A percentile compares a stretch with the other conserved stretches of the same genome.
Evolutionary conservation across 768 basidiomycete species (phyloP).

Genomic region (Daedalea quercina): DNA sequence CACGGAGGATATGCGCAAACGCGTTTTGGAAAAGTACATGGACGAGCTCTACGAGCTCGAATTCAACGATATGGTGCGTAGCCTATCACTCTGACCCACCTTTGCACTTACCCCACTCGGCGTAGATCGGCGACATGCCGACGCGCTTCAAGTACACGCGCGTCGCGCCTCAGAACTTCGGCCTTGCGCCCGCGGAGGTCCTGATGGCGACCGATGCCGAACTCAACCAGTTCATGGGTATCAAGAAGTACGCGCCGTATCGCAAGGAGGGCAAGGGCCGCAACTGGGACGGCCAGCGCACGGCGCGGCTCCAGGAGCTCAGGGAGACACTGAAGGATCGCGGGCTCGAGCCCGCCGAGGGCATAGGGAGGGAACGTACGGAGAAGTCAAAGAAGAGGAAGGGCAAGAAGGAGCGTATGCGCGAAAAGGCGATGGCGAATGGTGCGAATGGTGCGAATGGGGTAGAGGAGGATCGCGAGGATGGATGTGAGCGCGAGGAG

Average conservation of each 20-base stretch:
- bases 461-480: conserved; percentile 9
- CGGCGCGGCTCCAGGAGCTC: conserved; percentile 65
- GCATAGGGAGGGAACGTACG: conserved; percentile 13
- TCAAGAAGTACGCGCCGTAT: conserved; percentile 92
- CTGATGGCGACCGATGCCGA: conserved; percentile 89
- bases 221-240: conserved; percentile 83
- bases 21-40: conserved; percentile 81
- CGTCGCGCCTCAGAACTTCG: conserved; percentile 54
- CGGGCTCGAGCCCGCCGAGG: conserved; percentile 14
- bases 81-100: background rate
- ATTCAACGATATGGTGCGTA: conserved; percentile 88
- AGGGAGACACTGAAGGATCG: conserved; percentile 53
- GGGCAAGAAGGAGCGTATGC: conserved; percentile 65
- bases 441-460: conserved; percentile 18
- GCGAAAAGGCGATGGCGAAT: conserved; percentile 32
- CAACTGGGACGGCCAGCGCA: conserved; percentile 60
- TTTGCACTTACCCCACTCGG: conserved; percentile 4
- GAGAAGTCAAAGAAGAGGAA: conserved; percentile 50
- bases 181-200: conserved; percentile 79
- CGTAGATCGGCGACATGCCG: conserved; percentile 79
- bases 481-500: conserved; percentile 10
- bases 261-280: conserved; percentile 41
- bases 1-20: conserved; percentile 86
- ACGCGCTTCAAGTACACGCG: conserved; percentile 92
- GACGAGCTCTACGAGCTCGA: conserved; percentile 87